Conservation (phyloP, 495 filamentous ascomycete genomes). For the Penicillium bialowiezense region DNA sequence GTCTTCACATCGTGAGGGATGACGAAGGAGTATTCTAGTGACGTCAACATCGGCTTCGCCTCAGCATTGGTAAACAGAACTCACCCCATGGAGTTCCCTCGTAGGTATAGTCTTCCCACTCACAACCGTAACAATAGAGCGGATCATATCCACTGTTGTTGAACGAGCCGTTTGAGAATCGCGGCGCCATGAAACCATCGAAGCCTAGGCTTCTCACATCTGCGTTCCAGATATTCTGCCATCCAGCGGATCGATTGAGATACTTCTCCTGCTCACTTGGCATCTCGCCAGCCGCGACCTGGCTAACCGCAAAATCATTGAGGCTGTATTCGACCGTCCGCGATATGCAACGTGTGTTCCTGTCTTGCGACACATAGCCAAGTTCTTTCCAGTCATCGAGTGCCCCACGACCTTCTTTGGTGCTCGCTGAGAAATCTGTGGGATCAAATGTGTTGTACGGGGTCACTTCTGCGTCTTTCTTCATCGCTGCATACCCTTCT, state of each 20-base stretch:
- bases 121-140: conserved; percentile 59
- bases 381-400: conserved; percentile 65
- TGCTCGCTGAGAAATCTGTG: conserved; percentile 55
- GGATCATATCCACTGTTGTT: conserved; percentile 54
- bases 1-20: conserved; percentile 65
- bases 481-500: conserved; percentile 53
- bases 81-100: conserved; percentile 39
- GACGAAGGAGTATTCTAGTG: conserved; percentile 59
- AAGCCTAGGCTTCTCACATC: conserved; percentile 51
- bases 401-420: conserved; percentile 65
- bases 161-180: conserved; percentile 51
- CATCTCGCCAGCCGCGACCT: conserved; percentile 59
- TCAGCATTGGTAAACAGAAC: no score
- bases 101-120: conserved; percentile 50
- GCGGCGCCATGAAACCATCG: conserved; percentile 62
- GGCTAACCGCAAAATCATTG: conserved; percentile 67
- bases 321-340: conserved; percentile 72
- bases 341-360: conserved; percentile 65
- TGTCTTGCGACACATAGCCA: conserved; percentile 66
- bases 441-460: conserved; percentile 63
- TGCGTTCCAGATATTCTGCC: conserved; percentile 63
- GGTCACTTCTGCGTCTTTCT: conserved; percentile 72
- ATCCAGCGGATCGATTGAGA: conserved; percentile 54
- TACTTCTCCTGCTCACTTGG: conserved; percentile 57
- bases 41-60: not conserved